Percentiles rank a stretch among this genome's conserved stretches.
Evolutionary conservation across 208 protist species (phyloP).

Genomic region (Kentomonas sorsogonicus): DNA sequence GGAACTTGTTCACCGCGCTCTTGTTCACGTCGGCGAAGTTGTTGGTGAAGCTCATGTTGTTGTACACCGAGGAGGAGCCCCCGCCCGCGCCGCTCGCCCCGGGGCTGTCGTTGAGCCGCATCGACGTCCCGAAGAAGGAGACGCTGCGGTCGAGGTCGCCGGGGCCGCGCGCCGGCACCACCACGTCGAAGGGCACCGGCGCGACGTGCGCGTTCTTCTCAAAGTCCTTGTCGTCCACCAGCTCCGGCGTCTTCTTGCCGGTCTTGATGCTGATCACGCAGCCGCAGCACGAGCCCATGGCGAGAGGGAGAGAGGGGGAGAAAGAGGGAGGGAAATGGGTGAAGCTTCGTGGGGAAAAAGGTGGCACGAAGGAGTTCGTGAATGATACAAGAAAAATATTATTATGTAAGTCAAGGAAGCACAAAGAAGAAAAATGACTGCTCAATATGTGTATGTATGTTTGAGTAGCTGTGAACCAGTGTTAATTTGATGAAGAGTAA

Average conservation of each 20-base stretch:
- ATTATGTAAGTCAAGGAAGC: no score
- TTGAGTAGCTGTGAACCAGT: no score
- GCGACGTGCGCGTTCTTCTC: constrained; percentile 17
- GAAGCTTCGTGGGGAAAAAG: no score
- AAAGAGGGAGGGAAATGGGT: no score
- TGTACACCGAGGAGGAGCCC: constrained; percentile 13
- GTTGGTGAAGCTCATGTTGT: constrained; percentile 73
- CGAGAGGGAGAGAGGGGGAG: no score
- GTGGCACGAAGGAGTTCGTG: no score
- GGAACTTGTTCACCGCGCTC: constrained; percentile 40
- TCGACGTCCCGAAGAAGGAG: constrained; percentile 35
- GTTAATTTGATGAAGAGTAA: no score
- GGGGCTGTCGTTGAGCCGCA: constrained; percentile 23
- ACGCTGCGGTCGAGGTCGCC: constrained; percentile 9
- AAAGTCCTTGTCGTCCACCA: constrained; percentile 15
- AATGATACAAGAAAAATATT: no score
- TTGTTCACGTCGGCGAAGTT: constrained; percentile 51
- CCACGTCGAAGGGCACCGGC: constrained; percentile 48
- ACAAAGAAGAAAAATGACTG: constrained; percentile 12
- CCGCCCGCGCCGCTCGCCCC: constrained; percentile 11
- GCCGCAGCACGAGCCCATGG: constrained; percentile 16
- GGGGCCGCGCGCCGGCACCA: constrained; percentile 24
- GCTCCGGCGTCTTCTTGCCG: background rate
- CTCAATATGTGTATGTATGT: no score
- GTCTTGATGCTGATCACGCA: background rate